These are phyloP conservation scores for Lycium barbarum DNA, from an alignment of 257 asterid genomes.

Conservation along the genomic window DNA sequence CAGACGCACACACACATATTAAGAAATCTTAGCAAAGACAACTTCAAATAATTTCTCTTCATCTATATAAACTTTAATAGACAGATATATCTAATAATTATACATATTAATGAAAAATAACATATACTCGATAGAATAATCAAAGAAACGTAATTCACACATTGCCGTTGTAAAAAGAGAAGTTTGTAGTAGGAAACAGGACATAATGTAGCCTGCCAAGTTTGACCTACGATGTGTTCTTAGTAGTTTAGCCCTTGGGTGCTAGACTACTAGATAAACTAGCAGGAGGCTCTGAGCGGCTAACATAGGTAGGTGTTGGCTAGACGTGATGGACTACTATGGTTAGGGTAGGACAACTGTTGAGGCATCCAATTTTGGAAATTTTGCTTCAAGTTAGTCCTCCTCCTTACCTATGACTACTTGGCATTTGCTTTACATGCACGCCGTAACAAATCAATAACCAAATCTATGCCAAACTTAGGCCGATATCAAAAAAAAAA, in stretches of 20 bases:
- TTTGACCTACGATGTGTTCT: background rate
- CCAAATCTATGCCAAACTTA: conserved; percentile 12
- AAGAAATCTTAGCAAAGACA: no score
- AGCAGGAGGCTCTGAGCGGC: background rate
- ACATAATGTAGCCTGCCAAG: no score
- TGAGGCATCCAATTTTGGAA: background rate
- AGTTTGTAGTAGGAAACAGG: no score
- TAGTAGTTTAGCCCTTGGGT: background rate
- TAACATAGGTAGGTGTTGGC: background rate
- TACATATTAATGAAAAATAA: no score
- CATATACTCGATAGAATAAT: no score
- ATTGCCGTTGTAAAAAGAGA: no score
- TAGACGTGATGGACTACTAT: background rate
- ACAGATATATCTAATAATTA: no score
- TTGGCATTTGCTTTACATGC: background rate
- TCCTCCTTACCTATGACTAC: background rate
- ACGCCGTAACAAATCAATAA: background rate
- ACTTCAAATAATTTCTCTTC: no score
- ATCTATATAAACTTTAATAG: no score
- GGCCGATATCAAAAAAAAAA: no score
- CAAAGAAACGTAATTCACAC: no score
- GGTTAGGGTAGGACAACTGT: background rate
- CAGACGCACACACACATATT: no score
- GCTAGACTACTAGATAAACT: background rate
- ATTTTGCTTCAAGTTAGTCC: background rate